Evolutionary conservation across 2,329 filamentous ascomycete species (phyloP).

Genomic region (Lojkania enalia): DNA sequence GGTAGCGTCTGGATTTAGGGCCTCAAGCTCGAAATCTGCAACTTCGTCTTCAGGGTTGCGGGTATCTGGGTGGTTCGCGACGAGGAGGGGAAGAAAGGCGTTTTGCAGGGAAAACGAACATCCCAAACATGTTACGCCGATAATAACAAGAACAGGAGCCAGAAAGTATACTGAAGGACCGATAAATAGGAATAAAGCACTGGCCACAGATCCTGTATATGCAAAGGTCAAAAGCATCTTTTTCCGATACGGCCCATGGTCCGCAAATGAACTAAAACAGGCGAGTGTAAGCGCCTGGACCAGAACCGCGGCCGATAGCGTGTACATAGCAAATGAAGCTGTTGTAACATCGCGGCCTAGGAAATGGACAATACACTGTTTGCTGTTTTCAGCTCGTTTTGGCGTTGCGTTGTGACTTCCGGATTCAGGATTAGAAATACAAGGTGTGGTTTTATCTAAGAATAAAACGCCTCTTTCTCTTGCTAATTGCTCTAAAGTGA

Average conservation of each 20-base stretch:
- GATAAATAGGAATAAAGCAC: constrained; percentile 81
- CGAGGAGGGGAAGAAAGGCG: constrained; percentile 85
- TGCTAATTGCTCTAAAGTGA: constrained; percentile 86
- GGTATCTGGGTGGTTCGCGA: constrained; percentile 72
- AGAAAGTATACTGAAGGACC: constrained; percentile 74
- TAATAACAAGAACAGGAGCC: constrained; percentile 76
- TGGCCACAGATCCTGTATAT: constrained; percentile 73
- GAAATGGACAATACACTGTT: constrained; percentile 77
- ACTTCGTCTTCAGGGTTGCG: constrained; percentile 16
- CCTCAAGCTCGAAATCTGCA: constrained; percentile 33
- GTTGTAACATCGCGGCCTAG: constrained; percentile 84
- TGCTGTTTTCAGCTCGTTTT: constrained; percentile 22
- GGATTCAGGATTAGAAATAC: constrained; percentile 63
- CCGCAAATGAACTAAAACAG: constrained; percentile 89
- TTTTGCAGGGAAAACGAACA: constrained; percentile 96
- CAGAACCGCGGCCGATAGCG: constrained; percentile 84
- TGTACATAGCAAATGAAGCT: constrained; percentile 94
- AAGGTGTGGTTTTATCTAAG: constrained; percentile 72
- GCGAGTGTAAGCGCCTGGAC: constrained; percentile 86
- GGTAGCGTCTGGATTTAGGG: constrained; percentile 24
- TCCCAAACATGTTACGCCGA: constrained; percentile 87
- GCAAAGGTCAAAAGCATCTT: constrained; percentile 79
- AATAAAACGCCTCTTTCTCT: constrained; percentile 84
- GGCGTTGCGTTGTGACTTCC: constrained; percentile 26
- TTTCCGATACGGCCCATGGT: constrained; percentile 83